A percentile compares a stretch with the other conserved stretches of the same genome.
Evolutionary conservation across 1,284 basidiomycete species (phyloP).

Genomic region (Papiliotrema laurentii): DNA sequence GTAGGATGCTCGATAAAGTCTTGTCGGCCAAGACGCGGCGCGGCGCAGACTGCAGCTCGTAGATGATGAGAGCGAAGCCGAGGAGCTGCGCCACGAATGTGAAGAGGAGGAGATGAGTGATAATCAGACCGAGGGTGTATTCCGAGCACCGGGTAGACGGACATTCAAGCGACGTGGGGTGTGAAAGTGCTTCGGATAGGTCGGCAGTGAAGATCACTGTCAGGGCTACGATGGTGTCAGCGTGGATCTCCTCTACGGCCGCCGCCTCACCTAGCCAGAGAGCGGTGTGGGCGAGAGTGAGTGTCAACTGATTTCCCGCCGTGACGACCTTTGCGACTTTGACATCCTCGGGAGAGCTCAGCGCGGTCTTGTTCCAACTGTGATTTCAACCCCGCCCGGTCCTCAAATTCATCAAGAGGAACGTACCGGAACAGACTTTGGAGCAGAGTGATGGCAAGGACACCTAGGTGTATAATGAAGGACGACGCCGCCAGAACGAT

Average conservation of each 20-base stretch:
- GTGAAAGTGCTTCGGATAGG: not conserved
- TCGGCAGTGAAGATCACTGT: conserved; percentile 4
- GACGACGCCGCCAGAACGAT: conserved; percentile 1
- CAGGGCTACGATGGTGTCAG: not conserved
- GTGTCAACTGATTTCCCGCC: conserved; percentile 2
- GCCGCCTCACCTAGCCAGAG: conserved; percentile 4
- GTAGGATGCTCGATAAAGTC: conserved; percentile 1
- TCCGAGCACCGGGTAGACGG: conserved; percentile 1
- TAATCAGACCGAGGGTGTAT: conserved; percentile 1
- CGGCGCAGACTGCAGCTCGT: conserved; percentile 7
- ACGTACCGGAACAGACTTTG: not conserved
- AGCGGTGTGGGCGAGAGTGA: not conserved
- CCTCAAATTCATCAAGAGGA: too few species aligned
- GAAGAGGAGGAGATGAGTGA: conserved; percentile 5
- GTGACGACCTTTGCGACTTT: too few species aligned
- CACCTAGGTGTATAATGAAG: conserved; percentile 1
- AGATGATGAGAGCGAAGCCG: conserved; percentile 4
- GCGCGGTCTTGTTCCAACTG: too few species aligned
- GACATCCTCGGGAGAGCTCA: too few species aligned
- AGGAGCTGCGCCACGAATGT: conserved; percentile 1
- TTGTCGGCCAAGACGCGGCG: conserved; percentile 4
- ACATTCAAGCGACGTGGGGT: not conserved
- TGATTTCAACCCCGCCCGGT: too few species aligned
- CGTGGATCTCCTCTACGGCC: not conserved
- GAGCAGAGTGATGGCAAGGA: not conserved